Conservation (phyloP, 495 filamentous ascomycete genomes). For the Aspergillus campestris region DNA sequence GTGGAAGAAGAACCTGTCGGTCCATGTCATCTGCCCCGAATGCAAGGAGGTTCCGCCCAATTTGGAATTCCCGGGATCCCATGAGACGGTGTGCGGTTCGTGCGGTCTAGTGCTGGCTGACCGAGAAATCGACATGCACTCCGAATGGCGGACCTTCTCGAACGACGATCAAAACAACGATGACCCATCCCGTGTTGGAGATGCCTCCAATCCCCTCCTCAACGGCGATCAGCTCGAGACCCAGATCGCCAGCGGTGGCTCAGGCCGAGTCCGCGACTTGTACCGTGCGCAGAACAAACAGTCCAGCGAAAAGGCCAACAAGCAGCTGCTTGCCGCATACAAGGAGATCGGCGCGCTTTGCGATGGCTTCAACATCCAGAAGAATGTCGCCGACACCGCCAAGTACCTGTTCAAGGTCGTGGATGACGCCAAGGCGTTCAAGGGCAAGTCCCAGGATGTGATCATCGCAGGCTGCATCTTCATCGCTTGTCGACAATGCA, state of each 20-base stretch:
- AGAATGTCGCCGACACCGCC: slow-evolving; percentile 71
- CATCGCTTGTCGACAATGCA: slow-evolving; percentile 87
- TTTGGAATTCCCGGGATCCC: slow-evolving; percentile 86
- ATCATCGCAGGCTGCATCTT: slow-evolving; percentile 95
- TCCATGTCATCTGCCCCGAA: slow-evolving; percentile 73
- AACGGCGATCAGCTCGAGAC: slow-evolving; percentile 92
- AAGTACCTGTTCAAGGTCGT: slow-evolving; percentile 92
- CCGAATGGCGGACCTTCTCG: slow-evolving; percentile 97
- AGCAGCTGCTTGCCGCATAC: slow-evolving; percentile 70
- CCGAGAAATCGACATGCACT: slow-evolving; percentile 87
- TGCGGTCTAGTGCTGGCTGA: slow-evolving; percentile 90
- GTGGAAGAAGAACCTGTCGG: slow-evolving; percentile 74
- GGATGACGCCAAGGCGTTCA: slow-evolving; percentile 85
- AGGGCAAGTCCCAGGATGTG: slow-evolving; percentile 89
- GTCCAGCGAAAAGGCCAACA: slow-evolving; percentile 79
- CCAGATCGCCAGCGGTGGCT: slow-evolving; percentile 73
- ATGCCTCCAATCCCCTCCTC: slow-evolving; percentile 74
- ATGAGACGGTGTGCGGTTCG: slow-evolving; percentile 85
- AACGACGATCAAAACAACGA: slow-evolving; percentile 96
- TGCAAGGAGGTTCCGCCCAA: slow-evolving; percentile 88
- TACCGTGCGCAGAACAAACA: slow-evolving; percentile 80
- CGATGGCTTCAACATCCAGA: slow-evolving; percentile 73
- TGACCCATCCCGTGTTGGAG: slow-evolving; percentile 95
- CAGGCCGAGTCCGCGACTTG: slow-evolving; percentile 63
- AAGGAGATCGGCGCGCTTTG: slow-evolving; percentile 84